Conservation (phyloP, 805 yeast genomes). For the Zygoascus bituminiphila region DNA sequence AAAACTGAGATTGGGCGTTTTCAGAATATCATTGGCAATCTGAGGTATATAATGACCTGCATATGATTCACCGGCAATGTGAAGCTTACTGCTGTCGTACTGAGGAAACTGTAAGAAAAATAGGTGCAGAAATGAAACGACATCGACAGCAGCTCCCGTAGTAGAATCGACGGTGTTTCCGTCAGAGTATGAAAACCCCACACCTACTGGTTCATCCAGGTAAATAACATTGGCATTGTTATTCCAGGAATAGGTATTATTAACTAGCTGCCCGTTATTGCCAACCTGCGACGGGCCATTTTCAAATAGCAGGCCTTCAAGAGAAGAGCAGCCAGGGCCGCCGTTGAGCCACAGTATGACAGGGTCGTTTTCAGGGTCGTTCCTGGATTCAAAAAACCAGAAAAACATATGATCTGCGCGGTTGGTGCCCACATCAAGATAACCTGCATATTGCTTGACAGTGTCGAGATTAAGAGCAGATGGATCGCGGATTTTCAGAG, state of each 20-base stretch:
- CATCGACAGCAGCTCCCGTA: conserved; percentile 75
- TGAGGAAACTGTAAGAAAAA: conserved; percentile 82
- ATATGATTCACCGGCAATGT: conserved; percentile 88
- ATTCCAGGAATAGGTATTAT: conserved; percentile 87
- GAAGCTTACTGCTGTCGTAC: conserved; percentile 51
- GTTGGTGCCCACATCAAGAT: conserved; percentile 50
- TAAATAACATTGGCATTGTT: conserved; percentile 81
- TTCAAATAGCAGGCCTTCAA: conserved; percentile 85
- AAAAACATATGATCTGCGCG: conserved; percentile 82
- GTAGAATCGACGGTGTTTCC: conserved; percentile 59
- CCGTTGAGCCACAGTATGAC: conserved; percentile 89
- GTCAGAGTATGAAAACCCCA: conserved; percentile 77
- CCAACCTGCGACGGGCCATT: conserved; percentile 79
- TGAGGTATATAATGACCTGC: conserved; percentile 94
- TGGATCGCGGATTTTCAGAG: conserved; percentile 33
- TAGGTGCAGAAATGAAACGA: conserved; percentile 70
- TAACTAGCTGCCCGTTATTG: conserved; percentile 54
- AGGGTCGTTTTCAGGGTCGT: conserved; percentile 80
- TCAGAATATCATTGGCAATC: conserved; percentile 49
- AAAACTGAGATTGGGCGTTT: conserved; percentile 41
- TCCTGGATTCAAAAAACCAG: conserved; percentile 90
- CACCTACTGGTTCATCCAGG: conserved; percentile 90
- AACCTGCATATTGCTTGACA: conserved; percentile 68
- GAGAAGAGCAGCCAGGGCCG: conserved; percentile 92
- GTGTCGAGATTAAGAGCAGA: conserved; percentile 58